These are phyloP conservation scores for Phyllosticta paracitricarpa DNA, from an alignment of 2,329 filamentous ascomycete genomes.

Conservation along the genomic window DNA sequence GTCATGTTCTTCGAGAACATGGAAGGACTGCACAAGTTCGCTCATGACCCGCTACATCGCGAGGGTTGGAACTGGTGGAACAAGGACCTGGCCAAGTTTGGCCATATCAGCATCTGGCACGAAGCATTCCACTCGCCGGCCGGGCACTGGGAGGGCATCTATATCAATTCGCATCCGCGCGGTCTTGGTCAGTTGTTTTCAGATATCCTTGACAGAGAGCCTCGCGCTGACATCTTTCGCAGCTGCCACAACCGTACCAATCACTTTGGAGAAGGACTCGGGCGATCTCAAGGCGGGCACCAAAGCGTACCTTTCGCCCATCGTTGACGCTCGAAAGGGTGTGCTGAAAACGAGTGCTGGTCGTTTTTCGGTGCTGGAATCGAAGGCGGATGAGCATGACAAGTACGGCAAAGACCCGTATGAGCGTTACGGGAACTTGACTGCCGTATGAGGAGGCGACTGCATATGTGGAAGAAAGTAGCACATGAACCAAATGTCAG, in stretches of 20 bases:
- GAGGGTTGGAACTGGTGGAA: constrained; percentile 43
- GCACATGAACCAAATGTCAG: too few species aligned
- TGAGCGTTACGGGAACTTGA: constrained; percentile 4
- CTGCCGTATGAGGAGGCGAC: not conserved
- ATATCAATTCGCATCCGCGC: constrained; percentile 8
- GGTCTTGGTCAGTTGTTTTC: constrained; percentile 1
- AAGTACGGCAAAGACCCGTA: constrained; percentile 14
- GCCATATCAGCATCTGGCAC: constrained; percentile 44
- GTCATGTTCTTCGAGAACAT: constrained; percentile 44
- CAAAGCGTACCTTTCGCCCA: constrained; percentile 19
- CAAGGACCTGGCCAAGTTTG: constrained; percentile 19
- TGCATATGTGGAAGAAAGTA: too few species aligned
- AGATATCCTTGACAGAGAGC: too few species aligned
- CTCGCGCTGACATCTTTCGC: not conserved
- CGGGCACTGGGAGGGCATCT: constrained; percentile 36
- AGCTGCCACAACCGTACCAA: constrained; percentile 16
- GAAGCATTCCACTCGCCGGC: constrained; percentile 41
- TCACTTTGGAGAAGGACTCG: constrained; percentile 12
- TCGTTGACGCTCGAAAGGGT: constrained; percentile 26
- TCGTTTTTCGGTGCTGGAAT: constrained; percentile 16
- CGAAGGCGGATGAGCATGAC: constrained; percentile 21
- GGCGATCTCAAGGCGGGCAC: constrained; percentile 8
- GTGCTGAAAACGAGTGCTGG: constrained; percentile 24
- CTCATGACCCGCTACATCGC: constrained; percentile 40
- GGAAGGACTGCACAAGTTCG: constrained; percentile 43